phyloP scores from a whole-genome alignment of 202 grass and related monocot genomes.

The Dendrocalamus latiflorus region DNA sequence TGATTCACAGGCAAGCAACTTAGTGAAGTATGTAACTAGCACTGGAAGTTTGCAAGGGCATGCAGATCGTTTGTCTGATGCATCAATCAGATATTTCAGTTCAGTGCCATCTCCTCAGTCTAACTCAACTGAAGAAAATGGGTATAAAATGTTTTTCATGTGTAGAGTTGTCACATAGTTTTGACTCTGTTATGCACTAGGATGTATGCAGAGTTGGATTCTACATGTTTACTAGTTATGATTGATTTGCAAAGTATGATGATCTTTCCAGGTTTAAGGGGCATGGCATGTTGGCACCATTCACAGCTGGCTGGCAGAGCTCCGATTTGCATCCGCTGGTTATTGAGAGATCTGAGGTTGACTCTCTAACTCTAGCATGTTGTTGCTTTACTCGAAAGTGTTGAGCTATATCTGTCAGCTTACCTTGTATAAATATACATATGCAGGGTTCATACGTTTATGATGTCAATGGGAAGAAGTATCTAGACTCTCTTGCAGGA shows the following conservation, averaged over 20 bases:
- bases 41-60: conserved; percentile 33
- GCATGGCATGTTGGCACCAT: conserved; percentile 91
- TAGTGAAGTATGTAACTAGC: conserved; percentile 48
- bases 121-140: conserved; percentile 57
- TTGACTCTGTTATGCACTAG: not conserved
- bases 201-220: not conserved
- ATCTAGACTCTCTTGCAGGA: conserved; percentile 87
- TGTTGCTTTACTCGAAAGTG: not conserved
- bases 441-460: conserved; percentile 89
- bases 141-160: conserved; percentile 25
- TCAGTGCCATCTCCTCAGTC: conserved; percentile 46
- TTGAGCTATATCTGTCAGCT: not conserved
- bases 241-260: not conserved
- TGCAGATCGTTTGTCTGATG: conserved; percentile 15
- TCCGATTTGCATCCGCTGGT: conserved; percentile 70
- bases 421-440: not conserved
- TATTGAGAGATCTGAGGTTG: conserved; percentile 85
- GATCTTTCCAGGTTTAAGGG: conserved; percentile 67
- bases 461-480: conserved; percentile 81
- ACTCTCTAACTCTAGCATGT: not conserved
- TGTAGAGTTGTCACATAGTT: not conserved
- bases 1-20: conserved; percentile 43
- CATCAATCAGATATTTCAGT: conserved; percentile 50
- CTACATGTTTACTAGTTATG: not conserved
- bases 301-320: conserved; percentile 95